These are phyloP conservation scores for Punica granatum DNA, from an alignment of 345 rosid genomes.

Conservation along the genomic window DNA sequence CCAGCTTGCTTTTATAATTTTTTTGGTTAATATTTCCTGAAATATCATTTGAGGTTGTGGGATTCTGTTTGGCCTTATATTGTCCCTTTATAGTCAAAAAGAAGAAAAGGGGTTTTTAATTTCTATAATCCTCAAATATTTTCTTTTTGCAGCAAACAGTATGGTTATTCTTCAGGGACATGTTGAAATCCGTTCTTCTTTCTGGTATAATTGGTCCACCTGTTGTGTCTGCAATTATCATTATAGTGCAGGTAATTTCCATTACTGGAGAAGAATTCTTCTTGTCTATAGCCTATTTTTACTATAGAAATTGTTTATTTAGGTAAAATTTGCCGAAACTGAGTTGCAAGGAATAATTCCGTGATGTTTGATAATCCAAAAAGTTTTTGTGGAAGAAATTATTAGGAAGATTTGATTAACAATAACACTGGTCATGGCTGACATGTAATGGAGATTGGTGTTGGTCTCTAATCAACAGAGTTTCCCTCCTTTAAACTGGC, in stretches of 20 bases:
- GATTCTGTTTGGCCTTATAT: not conserved
- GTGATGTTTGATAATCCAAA: not conserved
- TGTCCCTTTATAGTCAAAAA: not conserved
- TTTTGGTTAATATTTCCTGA: not conserved
- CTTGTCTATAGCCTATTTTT: not conserved
- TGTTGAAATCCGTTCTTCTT: constrained; percentile 69
- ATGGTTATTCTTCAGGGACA: constrained; percentile 88
- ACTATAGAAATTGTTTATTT: not conserved
- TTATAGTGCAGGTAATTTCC: constrained; percentile 68
- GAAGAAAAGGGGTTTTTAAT: not conserved
- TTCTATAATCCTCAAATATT: constrained; percentile 9
- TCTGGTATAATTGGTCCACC: constrained; percentile 82
- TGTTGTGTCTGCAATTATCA: constrained; percentile 71
- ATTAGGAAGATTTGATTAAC: not conserved
- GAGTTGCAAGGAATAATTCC: not conserved
- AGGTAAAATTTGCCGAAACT: not conserved
- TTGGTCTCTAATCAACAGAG: not conserved
- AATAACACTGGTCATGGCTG: not conserved
- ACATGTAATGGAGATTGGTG: not conserved
- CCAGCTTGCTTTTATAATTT: not conserved
- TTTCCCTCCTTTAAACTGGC: not conserved
- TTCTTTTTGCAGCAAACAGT: constrained; percentile 76
- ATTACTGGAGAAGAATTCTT: not conserved
- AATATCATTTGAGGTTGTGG: constrained; percentile 1
- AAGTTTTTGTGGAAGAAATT: not conserved